A percentile compares a stretch with the other conserved stretches of the same genome.
These are phyloP conservation scores for Fusarium sp. DNA, from an alignment of 2,329 filamentous ascomycete species.

Conservation along the genomic window DNA sequence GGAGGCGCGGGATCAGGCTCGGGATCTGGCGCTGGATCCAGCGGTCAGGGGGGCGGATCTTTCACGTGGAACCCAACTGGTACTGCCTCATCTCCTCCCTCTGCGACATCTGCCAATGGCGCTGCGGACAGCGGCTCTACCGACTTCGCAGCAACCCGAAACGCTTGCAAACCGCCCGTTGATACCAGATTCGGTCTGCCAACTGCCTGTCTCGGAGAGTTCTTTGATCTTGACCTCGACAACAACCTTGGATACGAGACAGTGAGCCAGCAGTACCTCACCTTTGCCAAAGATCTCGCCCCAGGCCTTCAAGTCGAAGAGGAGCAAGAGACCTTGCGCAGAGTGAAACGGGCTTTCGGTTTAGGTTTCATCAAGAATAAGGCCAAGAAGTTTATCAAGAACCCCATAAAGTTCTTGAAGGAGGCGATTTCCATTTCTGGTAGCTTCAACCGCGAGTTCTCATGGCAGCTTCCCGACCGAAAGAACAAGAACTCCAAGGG, in stretches of 20 bases:
- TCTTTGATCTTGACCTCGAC: constrained; percentile 45
- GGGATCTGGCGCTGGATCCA: background rate
- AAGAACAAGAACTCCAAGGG: constrained; percentile 12
- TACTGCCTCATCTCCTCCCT: background rate
- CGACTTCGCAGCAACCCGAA: background rate
- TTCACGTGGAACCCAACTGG: background rate
- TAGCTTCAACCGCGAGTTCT: constrained; percentile 24
- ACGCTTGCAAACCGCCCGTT: constrained; percentile 3
- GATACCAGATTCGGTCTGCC: constrained; percentile 40
- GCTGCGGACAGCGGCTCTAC: background rate
- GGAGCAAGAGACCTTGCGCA: background rate
- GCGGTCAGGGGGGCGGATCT: background rate
- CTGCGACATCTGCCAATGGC: background rate
- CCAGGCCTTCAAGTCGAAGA: background rate
- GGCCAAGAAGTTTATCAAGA: background rate
- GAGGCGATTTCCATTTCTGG: constrained; percentile 17
- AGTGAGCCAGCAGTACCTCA: constrained; percentile 19
- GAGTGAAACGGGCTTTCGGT: background rate
- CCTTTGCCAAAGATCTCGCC: constrained; percentile 16
- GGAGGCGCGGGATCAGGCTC: too few species aligned
- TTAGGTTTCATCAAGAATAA: background rate
- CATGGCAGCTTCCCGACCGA: constrained; percentile 35
- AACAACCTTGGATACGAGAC: constrained; percentile 35
- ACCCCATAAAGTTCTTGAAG: background rate
- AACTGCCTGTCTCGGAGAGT: constrained; percentile 40